A percentile compares a stretch with the other conserved stretches of the same genome.
Conservation (phyloP, 495 filamentous ascomycete genomes). For the Saxophila tyrrhenica region DNA sequence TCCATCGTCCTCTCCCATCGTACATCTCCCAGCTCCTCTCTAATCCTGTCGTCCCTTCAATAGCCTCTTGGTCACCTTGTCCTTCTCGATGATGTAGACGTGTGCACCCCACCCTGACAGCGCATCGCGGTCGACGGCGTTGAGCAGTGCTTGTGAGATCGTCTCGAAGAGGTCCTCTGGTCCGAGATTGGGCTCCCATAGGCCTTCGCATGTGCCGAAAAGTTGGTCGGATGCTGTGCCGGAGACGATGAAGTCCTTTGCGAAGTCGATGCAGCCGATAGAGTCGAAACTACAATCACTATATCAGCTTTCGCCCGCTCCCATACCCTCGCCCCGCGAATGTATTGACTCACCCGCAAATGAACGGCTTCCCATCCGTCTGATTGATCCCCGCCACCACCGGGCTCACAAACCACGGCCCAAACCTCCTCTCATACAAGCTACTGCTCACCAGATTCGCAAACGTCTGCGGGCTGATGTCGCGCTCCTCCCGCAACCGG, state of each 20-base stretch:
- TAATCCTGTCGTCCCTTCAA: slow-evolving; percentile 78
- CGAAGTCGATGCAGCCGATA: slow-evolving; percentile 98
- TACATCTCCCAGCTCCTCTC: background rate
- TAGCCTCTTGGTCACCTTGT: slow-evolving; percentile 96
- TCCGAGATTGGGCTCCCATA: slow-evolving; percentile 92
- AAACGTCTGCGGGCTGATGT: slow-evolving; percentile 86
- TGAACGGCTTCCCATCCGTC: slow-evolving; percentile 86
- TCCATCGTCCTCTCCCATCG: background rate
- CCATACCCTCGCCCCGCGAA: background rate
- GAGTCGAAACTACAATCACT: slow-evolving; percentile 60
- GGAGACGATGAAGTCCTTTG: slow-evolving; percentile 97
- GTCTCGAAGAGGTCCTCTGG: slow-evolving; percentile 97
- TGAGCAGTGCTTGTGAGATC: slow-evolving; percentile 91
- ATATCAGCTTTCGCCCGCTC: background rate
- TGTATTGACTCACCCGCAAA: slow-evolving; percentile 53
- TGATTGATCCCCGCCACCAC: slow-evolving; percentile 90
- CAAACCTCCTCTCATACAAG: slow-evolving; percentile 91
- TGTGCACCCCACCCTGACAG: slow-evolving; percentile 96
- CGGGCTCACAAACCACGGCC: slow-evolving; percentile 88
- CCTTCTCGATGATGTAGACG: slow-evolving; percentile 98
- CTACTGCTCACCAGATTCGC: slow-evolving; percentile 85
- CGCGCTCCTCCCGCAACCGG: slow-evolving; percentile 91
- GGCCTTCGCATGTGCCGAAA: slow-evolving; percentile 94
- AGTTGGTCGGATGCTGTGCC: slow-evolving; percentile 94
- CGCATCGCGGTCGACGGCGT: slow-evolving; percentile 91